Evolutionary conservation across 768 basidiomycete species (phyloP), one percentile per base, ranked within the genome.

Genomic region (Tulasnella calospora): DNA sequence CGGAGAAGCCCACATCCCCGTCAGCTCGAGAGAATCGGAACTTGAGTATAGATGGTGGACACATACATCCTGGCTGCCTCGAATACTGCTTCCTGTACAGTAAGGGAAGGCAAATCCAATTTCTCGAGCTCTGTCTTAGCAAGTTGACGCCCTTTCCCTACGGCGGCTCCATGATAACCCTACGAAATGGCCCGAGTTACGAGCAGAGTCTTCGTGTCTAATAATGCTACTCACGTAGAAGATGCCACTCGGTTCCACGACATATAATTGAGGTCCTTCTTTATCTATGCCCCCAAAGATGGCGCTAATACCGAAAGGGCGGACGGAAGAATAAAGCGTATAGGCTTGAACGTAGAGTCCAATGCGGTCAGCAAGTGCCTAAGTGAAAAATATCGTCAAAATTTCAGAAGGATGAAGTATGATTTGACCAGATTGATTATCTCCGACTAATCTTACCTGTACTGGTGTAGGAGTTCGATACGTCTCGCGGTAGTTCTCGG

Each of bases 101-200:
- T 89, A 74, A 99, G 84, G 80, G 94, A 93, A 8, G 91, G 86
- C 46, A 97, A 87, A 80, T 96, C 92, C 80, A 99, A 90, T 85
- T 99, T 99, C 86, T 99, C 98, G 72, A 99, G 85, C 84, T 99
- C 98, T 10, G 97, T 99, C 88, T 98, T 99, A 27, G 98, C 98
- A 80, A 99, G 87, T 83, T 98, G 95, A 77, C 94, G 91, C n/a
- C 98, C 98, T 85, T 99, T 99, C 76, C 98, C 98, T 38, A 96
- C 92, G n/a, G 98, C 98, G 19, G 94, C 94, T 36, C 96, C 97
- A 78, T 96, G 89, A 85, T 98, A 98, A 40, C 98, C 98, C 95
- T 96, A 81, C 23, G 40, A 17, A 76, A 33, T 10, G 17, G 55
- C 21, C 19, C 2, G 38, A 19, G 55, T 55, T 57, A 61, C 13